Base-by-base conservation (phyloP, 2,329 filamentous ascomycete genomes). In the Penicillium sp. region DNA sequence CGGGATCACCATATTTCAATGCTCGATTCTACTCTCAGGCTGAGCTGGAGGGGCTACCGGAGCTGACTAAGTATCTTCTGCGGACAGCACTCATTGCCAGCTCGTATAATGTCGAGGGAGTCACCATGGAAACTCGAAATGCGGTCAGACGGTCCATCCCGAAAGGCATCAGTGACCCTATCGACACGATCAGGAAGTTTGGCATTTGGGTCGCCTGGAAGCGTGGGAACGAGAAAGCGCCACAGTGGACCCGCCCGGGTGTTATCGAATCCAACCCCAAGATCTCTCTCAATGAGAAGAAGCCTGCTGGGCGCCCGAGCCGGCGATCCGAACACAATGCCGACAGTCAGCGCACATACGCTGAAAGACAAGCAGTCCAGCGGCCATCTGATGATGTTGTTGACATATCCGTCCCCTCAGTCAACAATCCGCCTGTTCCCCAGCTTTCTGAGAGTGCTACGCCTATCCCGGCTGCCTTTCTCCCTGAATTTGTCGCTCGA, bases 171-270 rank as follows among this genome's bases (percentile, higher is more conserved):
- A 84, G 83, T 38, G 86, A 89, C 57, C 85, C 86, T 4, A 72
- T 88, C n/a, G 81, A 85, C 34, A 74, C 84, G 37, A 83, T 86
- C 57, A 82, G 83, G 65, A 82, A 75, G 15, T 88, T 89, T 64
- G 86, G 85, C 5, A 78, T 88, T 58, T 89, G 87, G 87, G 82
- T 84, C 58, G 84, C 86, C 3, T 89, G 86, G 86, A 89, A 89
- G 71, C 82, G 84, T 56, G 87, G 87, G 11, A 87, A 88, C 67
- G 85, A 88, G 63, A 77, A 77, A 58, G 83, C 86, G 50, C 85
- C 86, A 34, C 78, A 82, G 47, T 89, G 86, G 86, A 86, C 86
- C 42, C 79, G 84, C 57, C 83, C 83, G 1, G 84, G 86, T 64
- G 80, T 80, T 48, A 78, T 82, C 15, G 77, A 85, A 47, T 81